phyloP scores from a whole-genome alignment of 306 rosid genomes.

The Herpetospermum pedunculosum region DNA sequence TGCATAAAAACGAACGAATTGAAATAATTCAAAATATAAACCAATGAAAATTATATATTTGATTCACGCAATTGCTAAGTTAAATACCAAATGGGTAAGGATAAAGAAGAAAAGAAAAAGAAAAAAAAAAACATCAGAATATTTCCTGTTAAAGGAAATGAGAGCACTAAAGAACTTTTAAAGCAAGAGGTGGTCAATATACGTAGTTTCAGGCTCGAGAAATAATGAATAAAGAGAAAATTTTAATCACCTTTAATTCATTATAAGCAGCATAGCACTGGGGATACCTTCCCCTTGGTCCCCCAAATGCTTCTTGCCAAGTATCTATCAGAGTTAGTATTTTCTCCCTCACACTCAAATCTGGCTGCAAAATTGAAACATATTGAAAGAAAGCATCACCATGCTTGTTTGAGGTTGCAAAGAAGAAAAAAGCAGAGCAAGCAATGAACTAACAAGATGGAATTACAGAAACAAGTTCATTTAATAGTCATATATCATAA shows the following conservation, averaged over 20 bases:
- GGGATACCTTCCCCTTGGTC: constrained; percentile 65
- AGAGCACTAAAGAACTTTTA: neutral
- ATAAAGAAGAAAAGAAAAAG: neutral
- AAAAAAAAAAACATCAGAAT: neutral
- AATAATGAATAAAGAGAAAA: neutral
- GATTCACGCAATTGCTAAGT: neutral
- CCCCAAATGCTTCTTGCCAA: constrained; percentile 99
- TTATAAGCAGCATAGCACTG: constrained; percentile 80
- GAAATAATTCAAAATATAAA: neutral
- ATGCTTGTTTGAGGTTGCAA: neutral
- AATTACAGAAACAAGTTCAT: constrained; percentile 6
- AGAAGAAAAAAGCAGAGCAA: neutral
- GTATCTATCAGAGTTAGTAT: constrained; percentile 69
- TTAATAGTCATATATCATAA: neutral
- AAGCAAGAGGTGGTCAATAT: neutral
- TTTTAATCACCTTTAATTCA: constrained; percentile 56
- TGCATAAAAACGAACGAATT: neutral
- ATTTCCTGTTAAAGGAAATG: neutral
- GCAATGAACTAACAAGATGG: constrained; percentile 6
- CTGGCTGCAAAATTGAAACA: constrained; percentile 60
- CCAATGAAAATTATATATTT: neutral
- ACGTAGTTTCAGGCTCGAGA: neutral
- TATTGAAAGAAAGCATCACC: constrained; percentile 24
- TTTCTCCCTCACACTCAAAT: constrained; percentile 83
- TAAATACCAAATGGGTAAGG: neutral